Base-by-base conservation (phyloP, 1,284 basidiomycete species). In the Leccinum proliferum region DNA sequence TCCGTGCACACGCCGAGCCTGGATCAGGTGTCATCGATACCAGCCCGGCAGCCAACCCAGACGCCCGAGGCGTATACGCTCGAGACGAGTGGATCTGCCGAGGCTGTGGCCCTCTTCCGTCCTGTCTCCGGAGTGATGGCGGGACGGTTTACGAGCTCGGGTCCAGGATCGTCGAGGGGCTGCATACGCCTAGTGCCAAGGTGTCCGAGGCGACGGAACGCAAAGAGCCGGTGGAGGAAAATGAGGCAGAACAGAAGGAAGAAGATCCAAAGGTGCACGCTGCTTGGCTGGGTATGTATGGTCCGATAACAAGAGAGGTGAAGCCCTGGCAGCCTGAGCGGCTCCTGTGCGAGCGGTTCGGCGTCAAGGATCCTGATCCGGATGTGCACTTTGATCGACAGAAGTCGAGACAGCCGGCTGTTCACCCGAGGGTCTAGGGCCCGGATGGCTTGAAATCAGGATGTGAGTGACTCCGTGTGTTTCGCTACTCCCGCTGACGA, bases 311-410 rank as follows among this genome's bases (percentile, higher is more conserved):
- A 21, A 80, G 95, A 46, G 89, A 91, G 63, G 79, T 83, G 34
- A 82, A 79, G 64, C 73, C 82, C 0, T 98, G 93, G 88, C 86
- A 87, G 67, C 96, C 96, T 0, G 85, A 85, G 25, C 82, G 83
- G 64, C 76, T 98, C 61, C 78, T 99, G 15, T 98, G 94, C 77
- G 97, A 96, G 75, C 85, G 96, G n/a, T 97, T 98, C 74, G 91
- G 92, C 1, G 90, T 98, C 43, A 90, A 89, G 67, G 92, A 96
- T 72, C 96, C 89, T 10, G 43, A 46, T 46, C 43, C 43, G 0
- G 70, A 75, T n/a, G 37, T 69, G 10, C 73, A 76, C 18, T 59
- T 62, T 25, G 70, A 71, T 12, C 35, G 35, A 37, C 35, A 37
- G 35, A 37, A 37, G 35, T 37, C 35, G 35, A 37, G 35, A 37